Evolutionary conservation across 106 monocot species (phyloP).

Genomic region (Allium sativum): DNA sequence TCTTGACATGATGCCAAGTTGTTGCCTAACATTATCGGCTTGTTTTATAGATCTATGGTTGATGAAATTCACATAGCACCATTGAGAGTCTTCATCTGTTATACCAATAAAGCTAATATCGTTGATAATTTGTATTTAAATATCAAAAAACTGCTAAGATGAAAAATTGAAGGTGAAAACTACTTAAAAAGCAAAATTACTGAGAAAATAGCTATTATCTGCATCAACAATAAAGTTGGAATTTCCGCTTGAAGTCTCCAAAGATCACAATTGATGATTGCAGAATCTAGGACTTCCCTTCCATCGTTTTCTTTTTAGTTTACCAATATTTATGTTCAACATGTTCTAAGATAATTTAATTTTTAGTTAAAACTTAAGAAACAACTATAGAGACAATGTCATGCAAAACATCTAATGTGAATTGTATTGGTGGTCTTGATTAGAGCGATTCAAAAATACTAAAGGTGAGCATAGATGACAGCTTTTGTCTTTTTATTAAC

Average conservation of each 20-base stretch:
- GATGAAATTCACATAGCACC: conserved; percentile 72
- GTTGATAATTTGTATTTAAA: too few relatives aligned
- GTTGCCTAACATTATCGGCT: conserved; percentile 60
- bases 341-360: too few relatives aligned
- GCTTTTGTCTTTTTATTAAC: too few relatives aligned
- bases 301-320: too few relatives aligned
- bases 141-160: too few relatives aligned
- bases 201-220: conserved; percentile 38
- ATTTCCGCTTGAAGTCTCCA: conserved; percentile 8
- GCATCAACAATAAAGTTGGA: conserved; percentile 26
- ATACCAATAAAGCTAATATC: not conserved
- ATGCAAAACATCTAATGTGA: too few relatives aligned
- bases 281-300: not conserved
- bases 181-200: conserved; percentile 52
- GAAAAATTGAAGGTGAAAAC: conserved; percentile 4
- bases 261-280: conserved; percentile 20
- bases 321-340: too few relatives aligned
- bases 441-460: too few relatives aligned
- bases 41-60: conserved; percentile 55
- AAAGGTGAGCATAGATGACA: too few relatives aligned
- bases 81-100: conserved; percentile 53
- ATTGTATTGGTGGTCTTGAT: too few relatives aligned
- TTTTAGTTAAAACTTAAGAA: too few relatives aligned
- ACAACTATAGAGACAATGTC: too few relatives aligned
- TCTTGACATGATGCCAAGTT: conserved; percentile 71